Evolutionary conservation across 371 early-diverging fungal species (phyloP).

Genomic region (Blastocladiella emersonii): DNA sequence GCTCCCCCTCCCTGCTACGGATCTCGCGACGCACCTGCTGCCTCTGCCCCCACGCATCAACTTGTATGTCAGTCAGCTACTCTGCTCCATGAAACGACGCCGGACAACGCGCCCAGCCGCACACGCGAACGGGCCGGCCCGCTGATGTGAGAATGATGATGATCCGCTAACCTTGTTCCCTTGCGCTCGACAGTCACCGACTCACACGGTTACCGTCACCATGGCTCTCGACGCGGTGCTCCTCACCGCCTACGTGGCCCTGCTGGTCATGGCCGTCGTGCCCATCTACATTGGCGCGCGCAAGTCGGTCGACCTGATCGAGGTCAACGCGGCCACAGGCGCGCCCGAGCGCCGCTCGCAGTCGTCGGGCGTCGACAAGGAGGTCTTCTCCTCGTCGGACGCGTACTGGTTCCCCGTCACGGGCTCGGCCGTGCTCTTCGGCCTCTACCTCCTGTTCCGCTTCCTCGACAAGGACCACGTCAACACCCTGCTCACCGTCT

Average conservation of each 20-base stretch:
- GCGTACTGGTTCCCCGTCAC: slow-evolving; percentile 87
- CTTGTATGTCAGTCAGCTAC: no score
- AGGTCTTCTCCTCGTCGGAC: slow-evolving; percentile 71
- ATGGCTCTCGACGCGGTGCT: slow-evolving; percentile 22
- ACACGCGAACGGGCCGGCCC: no score
- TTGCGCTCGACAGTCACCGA: no score
- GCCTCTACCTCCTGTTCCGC: slow-evolving; percentile 71
- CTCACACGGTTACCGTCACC: neutral
- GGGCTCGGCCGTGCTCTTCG: slow-evolving; percentile 70
- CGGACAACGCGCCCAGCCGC: no score
- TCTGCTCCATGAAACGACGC: no score
- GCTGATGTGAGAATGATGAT: no score
- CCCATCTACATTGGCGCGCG: slow-evolving; percentile 67
- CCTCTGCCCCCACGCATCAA: no score
- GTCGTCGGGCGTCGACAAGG: slow-evolving; percentile 15
- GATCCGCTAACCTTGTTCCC: no score
- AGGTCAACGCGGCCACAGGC: neutral
- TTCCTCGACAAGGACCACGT: slow-evolving; percentile 71
- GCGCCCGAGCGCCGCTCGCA: neutral
- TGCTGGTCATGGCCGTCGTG: slow-evolving; percentile 69
- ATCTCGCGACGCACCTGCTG: no score
- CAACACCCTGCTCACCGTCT: slow-evolving; percentile 69
- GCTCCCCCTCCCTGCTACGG: no score
- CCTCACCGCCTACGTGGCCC: slow-evolving; percentile 71
- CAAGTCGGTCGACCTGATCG: neutral